Evolutionary conservation across 1,284 basidiomycete genomes (phyloP), one percentile per base, ranked within the genome.

Genomic region (Phlebopus sp.): DNA sequence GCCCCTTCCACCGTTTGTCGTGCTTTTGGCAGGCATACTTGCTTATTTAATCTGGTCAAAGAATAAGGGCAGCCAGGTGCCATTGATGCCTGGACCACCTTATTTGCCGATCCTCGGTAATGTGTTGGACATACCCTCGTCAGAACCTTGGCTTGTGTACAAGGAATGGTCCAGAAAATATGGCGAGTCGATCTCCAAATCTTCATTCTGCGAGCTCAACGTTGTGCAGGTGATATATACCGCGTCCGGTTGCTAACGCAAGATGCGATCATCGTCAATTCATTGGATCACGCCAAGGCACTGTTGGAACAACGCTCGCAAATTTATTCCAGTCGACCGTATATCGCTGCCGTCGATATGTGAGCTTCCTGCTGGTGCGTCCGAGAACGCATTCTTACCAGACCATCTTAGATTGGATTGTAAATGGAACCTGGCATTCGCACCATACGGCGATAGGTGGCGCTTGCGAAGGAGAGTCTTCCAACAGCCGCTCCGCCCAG

Each of bases 101-200:
- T 52, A 51, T 25, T 44, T 53, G 32, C 57, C 54, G 2, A 47
- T 57, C 21, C 48, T 58, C 17, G 59, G 58, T 9, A 58, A 59
- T 44, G 48, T 53, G 8, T 51, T n/a, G n/a, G n/a, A n/a, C n/a
- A n/a, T n/a, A n/a, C n/a, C n/a, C n/a, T n/a, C n/a, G n/a, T n/a
- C n/a, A 13, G 43, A 51, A 9, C 53, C 58, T 19, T 56, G 50
- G 42, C 31, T 54, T 35, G 53, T 44, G 23, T 61, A 59, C 37
- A 60, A 54, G 29, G 23, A 37, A 25, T 44, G 42, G 42, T 27
- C 42, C 27, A 15, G 25, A 15, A 31, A 44, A 27, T 49, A 44
- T 30, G 47, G 47, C 37, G 4, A 17, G 47, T 44, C 7, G 13
- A 25, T 25, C 7, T 9, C 3, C 14, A 0, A 21, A 13, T 27